A percentile compares a stretch with the other conserved stretches of the same genome.
These are phyloP conservation scores for Eimeria acervulina DNA, from an alignment of 169 alveolate species.

Conservation along the genomic window DNA sequence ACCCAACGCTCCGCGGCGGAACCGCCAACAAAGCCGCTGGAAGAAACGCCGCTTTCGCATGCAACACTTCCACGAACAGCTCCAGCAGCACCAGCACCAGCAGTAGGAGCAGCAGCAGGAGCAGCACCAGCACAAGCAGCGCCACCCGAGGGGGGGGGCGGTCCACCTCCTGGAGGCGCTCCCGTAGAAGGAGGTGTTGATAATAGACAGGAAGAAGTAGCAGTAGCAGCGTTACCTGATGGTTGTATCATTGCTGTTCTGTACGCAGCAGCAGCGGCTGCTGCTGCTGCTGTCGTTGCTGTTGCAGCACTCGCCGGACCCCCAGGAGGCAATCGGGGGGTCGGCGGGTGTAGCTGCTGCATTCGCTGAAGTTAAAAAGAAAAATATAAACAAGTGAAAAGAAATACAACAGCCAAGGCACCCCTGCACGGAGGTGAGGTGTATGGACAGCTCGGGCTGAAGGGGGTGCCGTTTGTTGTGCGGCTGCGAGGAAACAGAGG, in stretches of 20 bases:
- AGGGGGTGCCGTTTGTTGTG: conserved; percentile 17
- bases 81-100: not conserved
- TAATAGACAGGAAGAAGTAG: not conserved
- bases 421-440: not conserved
- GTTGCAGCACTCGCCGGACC: not conserved
- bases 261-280: not conserved
- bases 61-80: too few species aligned
- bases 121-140: not conserved
- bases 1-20: not conserved
- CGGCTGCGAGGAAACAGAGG: not conserved
- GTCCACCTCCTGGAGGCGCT: not conserved
- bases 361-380: not conserved
- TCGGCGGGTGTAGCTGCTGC: conserved; percentile 20
- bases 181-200: not conserved
- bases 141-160: not conserved
- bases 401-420: not conserved
- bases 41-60: too few species aligned
- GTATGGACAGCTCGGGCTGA: not conserved
- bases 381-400: not conserved
- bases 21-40: too few species aligned
- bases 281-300: not conserved
- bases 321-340: not conserved
- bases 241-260: not conserved
- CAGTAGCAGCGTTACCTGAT: not conserved
- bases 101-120: conserved; percentile 14